A percentile compares a stretch with the other conserved stretches of the same genome.
Conservation (phyloP, 2,329 filamentous ascomycete species). For the Trichoderma sp. region DNA sequence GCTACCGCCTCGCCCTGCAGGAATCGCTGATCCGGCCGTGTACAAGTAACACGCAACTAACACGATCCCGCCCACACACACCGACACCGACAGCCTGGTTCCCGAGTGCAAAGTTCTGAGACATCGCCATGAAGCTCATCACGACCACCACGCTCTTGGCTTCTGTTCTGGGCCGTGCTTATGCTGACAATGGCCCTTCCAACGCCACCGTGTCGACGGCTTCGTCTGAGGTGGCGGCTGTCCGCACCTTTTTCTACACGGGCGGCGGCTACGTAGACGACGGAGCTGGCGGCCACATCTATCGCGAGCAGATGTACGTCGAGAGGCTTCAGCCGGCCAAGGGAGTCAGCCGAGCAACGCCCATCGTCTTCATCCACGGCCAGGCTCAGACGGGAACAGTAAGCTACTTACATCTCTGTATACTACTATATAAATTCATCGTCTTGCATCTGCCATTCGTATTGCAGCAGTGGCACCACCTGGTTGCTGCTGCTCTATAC, state of each 20-base stretch:
- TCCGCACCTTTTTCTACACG: conserved; percentile 35
- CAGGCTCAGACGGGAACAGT: conserved; percentile 41
- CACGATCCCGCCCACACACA: neutral
- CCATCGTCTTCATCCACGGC: conserved; percentile 44
- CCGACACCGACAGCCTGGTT: neutral
- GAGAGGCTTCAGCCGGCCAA: conserved; percentile 42
- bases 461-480: neutral
- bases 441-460: neutral
- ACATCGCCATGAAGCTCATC: conserved; percentile 8
- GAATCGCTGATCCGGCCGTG: neutral
- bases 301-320: conserved; percentile 51
- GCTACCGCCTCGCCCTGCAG: neutral
- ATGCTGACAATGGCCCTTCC: neutral
- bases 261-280: conserved; percentile 36
- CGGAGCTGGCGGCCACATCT: conserved; percentile 30
- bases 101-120: neutral
- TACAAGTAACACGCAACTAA: neutral
- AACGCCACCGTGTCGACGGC: neutral
- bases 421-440: neutral
- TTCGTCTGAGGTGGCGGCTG: conserved; percentile 21
- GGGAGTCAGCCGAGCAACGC: conserved; percentile 27
- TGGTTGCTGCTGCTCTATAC: neutral
- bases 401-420: conserved; percentile 21
- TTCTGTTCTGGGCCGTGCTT: neutral
- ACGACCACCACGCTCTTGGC: neutral